Percentiles rank a stretch among this genome's conserved stretches.
These are phyloP conservation scores for Cichorium intybus DNA, from an alignment of 140 eudicot species.

Conservation along the genomic window DNA sequence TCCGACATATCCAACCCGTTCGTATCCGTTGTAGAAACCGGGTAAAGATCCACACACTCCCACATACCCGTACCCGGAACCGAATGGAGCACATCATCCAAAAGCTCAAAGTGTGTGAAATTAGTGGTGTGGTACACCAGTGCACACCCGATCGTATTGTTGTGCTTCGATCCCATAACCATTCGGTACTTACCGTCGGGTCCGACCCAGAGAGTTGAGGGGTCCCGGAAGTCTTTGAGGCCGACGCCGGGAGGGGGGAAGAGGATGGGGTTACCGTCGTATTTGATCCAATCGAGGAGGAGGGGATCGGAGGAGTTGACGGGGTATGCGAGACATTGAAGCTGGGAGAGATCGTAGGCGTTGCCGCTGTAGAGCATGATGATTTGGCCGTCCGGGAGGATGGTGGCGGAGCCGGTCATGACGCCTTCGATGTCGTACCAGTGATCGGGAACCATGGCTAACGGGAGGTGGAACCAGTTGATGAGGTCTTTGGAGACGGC, in stretches of 20 bases:
- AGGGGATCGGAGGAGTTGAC: conserved; percentile 60
- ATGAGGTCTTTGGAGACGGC: conserved; percentile 59
- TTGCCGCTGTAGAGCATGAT: conserved; percentile 61
- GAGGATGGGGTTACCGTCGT: conserved; percentile 43
- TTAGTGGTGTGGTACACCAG: conserved; percentile 44
- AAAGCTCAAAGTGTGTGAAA: conserved; percentile 36
- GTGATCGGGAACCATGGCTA: conserved; percentile 52
- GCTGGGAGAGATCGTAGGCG: conserved; percentile 41
- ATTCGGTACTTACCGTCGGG: conserved; percentile 45
- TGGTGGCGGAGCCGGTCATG: conserved; percentile 62
- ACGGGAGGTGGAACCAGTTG: conserved; percentile 58
- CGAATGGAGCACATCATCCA: conserved; percentile 35
- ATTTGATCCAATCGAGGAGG: conserved; percentile 52
- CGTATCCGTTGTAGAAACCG: conserved; percentile 36
- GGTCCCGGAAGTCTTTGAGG: conserved; percentile 53
- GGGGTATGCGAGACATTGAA: conserved; percentile 55
- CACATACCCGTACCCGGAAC: conserved; percentile 61
- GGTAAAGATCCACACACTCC: conserved; percentile 70
- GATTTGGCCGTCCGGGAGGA: conserved; percentile 47
- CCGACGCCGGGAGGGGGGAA: conserved; percentile 58
- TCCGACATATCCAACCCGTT: conserved; percentile 40
- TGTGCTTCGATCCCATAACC: conserved; percentile 55
- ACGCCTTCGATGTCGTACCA: conserved; percentile 61
- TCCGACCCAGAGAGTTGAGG: conserved; percentile 49
- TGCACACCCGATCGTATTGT: conserved; percentile 47